Conservation (phyloP, 345 rosid genomes). For the Punica granatum region DNA sequence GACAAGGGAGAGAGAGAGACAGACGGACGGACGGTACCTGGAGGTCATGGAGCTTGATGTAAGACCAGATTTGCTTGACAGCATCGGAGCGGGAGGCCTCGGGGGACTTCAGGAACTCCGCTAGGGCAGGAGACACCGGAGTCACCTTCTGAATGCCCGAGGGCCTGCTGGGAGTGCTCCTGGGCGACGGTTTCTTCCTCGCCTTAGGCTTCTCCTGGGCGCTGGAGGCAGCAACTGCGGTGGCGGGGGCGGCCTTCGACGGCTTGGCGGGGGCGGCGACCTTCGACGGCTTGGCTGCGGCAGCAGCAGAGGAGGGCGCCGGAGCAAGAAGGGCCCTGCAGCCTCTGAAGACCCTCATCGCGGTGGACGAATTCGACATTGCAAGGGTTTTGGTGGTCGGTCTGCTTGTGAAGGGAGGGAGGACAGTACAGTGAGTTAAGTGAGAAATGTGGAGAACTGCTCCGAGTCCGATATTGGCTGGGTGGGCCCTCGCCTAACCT, state of each 20-base stretch:
- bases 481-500: too few species aligned
- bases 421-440: not conserved
- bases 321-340: conserved; percentile 55
- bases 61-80: conserved; percentile 67
- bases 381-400: not conserved
- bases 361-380: conserved; percentile 27
- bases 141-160: conserved; percentile 43
- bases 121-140: conserved; percentile 65
- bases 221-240: conserved; percentile 17
- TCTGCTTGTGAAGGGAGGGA: too few species aligned
- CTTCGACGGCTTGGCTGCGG: too few species aligned
- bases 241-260: conserved; percentile 21
- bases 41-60: conserved; percentile 63
- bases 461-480: too few species aligned
- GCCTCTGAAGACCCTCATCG: conserved; percentile 49
- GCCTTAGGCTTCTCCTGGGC: conserved; percentile 21
- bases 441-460: too few species aligned
- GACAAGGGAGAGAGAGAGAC: not conserved
- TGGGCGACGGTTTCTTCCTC: conserved; percentile 5
- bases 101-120: conserved; percentile 47
- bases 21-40: too few species aligned
- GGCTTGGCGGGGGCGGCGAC: conserved; percentile 14
- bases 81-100: conserved; percentile 61
- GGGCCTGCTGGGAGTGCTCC: conserved; percentile 6
- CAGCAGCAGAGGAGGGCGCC: conserved; percentile 28